These are phyloP conservation scores for Colletotrichum ledebouriae DNA, from an alignment of 2,329 filamentous ascomycete genomes.

Conservation along the genomic window DNA sequence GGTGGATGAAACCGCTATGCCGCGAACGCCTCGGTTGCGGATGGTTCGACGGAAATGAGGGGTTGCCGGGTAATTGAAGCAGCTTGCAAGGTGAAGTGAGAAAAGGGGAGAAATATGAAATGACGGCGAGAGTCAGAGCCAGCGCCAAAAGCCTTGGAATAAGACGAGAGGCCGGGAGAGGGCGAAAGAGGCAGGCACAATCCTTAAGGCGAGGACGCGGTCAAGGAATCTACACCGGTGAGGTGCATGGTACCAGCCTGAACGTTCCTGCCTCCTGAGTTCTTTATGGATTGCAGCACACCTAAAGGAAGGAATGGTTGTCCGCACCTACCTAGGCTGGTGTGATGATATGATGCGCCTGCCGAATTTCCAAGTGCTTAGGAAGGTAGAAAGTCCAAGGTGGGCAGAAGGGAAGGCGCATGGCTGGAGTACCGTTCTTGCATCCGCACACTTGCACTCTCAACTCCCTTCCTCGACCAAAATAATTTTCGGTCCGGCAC, in stretches of 20 bases:
- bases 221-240: slow-evolving; percentile 18
- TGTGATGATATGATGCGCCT: neutral
- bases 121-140: slow-evolving; percentile 3
- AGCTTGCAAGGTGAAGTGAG: slow-evolving; percentile 11
- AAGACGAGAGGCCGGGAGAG: neutral
- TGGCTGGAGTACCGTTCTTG: neutral
- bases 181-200: slow-evolving; percentile 10
- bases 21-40: slow-evolving; percentile 35
- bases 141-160: neutral
- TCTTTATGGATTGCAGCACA: neutral
- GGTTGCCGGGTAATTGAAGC: slow-evolving; percentile 22
- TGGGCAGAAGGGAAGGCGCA: neutral
- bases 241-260: neutral
- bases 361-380: neutral
- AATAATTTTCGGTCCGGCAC: neutral
- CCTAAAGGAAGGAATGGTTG: neutral
- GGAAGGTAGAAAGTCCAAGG: no score
- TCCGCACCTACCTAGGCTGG: neutral
- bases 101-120: neutral
- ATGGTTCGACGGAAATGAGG: slow-evolving; percentile 28
- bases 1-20: slow-evolving; percentile 22
- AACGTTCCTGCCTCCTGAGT: neutral
- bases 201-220: slow-evolving; percentile 17
- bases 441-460: no score
- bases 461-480: no score